A percentile compares a stretch with the other conserved stretches of the same genome.
Conservation (phyloP, 164 flowering plant species). For the Vitis amurensis region DNA sequence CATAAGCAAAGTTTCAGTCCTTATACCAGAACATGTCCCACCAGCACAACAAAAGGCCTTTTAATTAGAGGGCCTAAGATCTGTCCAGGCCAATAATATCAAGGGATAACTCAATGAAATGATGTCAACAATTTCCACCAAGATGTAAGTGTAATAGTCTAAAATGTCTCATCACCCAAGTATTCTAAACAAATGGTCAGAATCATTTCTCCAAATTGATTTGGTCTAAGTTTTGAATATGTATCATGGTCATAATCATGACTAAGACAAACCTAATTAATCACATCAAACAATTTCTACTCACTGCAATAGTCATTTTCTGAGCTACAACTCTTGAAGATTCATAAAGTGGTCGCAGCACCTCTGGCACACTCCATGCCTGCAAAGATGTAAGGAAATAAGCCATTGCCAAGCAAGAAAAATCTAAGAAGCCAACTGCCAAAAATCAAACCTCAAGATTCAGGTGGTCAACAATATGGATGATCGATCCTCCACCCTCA, state of each 20-base stretch:
- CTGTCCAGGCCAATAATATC: not conserved
- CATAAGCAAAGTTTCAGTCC: too few species aligned
- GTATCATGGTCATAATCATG: not conserved
- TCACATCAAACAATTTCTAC: constrained; percentile 24
- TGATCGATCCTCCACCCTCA: constrained; percentile 94
- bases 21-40: too few species aligned
- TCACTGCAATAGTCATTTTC: constrained; percentile 89
- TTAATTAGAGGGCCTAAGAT: not conserved
- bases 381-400: constrained; percentile 18
- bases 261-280: not conserved
- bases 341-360: constrained; percentile 85
- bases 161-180: too few species aligned
- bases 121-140: not conserved
- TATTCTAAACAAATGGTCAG: not conserved
- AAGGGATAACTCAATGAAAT: not conserved
- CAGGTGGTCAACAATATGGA: constrained; percentile 92
- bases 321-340: constrained; percentile 88
- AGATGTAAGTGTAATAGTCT: too few species aligned
- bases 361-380: constrained; percentile 96
- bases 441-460: constrained; percentile 68
- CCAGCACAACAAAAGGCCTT: not conserved
- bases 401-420: constrained; percentile 1
- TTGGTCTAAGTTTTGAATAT: not conserved
- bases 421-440: not conserved
- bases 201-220: not conserved